These are phyloP conservation scores for Verticillium tricorpus DNA, from an alignment of 2,329 filamentous ascomycete genomes.

Conservation along the genomic window DNA sequence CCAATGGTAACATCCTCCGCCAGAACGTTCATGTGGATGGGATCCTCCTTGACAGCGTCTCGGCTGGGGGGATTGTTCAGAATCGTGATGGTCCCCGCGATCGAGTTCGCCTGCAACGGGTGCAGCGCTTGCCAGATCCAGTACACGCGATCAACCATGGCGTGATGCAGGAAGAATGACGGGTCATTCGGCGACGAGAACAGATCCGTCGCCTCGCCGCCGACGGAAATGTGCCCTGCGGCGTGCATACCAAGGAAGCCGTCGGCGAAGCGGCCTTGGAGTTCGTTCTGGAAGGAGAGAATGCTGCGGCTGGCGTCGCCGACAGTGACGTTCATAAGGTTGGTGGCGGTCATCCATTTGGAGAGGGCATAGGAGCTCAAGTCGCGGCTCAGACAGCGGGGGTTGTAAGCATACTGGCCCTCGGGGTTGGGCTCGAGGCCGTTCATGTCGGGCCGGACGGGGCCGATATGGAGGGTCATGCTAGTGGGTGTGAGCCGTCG, in stretches of 20 bases:
- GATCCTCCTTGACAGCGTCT: conserved; percentile 17
- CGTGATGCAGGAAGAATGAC: conserved; percentile 19
- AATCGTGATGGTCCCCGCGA: conserved; percentile 17
- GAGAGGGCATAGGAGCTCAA: conserved; percentile 7
- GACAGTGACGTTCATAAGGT: conserved; percentile 18
- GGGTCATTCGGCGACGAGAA: conserved; percentile 19
- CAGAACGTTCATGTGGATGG: conserved; percentile 20
- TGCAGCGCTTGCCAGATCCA: conserved; percentile 22
- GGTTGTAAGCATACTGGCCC: conserved; percentile 16
- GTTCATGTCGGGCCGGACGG: conserved; percentile 16
- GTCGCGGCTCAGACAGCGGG: conserved; percentile 26
- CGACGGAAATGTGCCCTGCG: conserved; percentile 23
- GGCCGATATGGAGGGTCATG: conserved; percentile 23
- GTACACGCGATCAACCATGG: conserved; percentile 19
- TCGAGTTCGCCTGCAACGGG: conserved; percentile 7
- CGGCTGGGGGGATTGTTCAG: conserved; percentile 16
- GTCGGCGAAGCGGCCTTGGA: conserved; percentile 23
- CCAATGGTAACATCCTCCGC: conserved; percentile 21
- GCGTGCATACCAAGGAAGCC: conserved; percentile 21
- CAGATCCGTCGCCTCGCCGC: conserved; percentile 18
- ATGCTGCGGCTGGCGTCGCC: conserved; percentile 13
- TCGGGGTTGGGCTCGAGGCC: conserved; percentile 1
- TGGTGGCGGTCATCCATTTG: conserved; percentile 14
- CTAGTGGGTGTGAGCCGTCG: conserved; percentile 2
- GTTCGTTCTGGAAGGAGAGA: conserved; percentile 21